phyloP scores from a whole-genome alignment of 306 rosid genomes.

The Gleditsia sinensis region DNA sequence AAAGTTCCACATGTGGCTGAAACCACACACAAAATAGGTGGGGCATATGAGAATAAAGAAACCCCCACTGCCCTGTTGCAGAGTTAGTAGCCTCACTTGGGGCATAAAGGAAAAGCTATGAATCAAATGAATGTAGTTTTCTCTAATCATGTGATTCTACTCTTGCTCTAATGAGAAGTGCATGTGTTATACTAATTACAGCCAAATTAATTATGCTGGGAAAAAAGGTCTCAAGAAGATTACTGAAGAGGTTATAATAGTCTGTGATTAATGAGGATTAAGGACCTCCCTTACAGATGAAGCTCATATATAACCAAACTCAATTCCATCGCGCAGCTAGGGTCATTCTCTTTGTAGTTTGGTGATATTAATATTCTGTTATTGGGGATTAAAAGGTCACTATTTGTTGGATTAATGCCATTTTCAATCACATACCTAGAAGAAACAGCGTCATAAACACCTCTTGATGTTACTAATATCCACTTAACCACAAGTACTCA shows the following conservation, averaged over 20 bases:
- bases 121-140: slow-evolving; percentile 35
- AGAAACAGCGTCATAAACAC: slow-evolving; percentile 29
- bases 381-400: not conserved
- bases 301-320: slow-evolving; percentile 15
- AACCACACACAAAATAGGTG: slow-evolving; percentile 20
- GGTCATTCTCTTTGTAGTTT: slow-evolving; percentile 41
- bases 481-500: not conserved
- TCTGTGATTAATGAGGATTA: too few species aligned
- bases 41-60: slow-evolving; percentile 41
- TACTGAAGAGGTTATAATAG: too few species aligned
- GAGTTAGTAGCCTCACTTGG: slow-evolving; percentile 29
- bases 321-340: slow-evolving; percentile 9
- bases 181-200: not conserved
- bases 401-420: slow-evolving; percentile 16
- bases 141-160: slow-evolving; percentile 10
- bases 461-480: slow-evolving; percentile 30
- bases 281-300: slow-evolving; percentile 26
- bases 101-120: slow-evolving; percentile 47
- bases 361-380: slow-evolving; percentile 28
- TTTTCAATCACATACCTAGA: slow-evolving; percentile 40
- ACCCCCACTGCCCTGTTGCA: slow-evolving; percentile 32
- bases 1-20: slow-evolving; percentile 39
- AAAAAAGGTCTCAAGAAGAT: not conserved
- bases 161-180: not conserved
- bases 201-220: not conserved